phyloP scores from a whole-genome alignment of 2,329 filamentous ascomycete genomes.

The Nectriaceae sp. region DNA sequence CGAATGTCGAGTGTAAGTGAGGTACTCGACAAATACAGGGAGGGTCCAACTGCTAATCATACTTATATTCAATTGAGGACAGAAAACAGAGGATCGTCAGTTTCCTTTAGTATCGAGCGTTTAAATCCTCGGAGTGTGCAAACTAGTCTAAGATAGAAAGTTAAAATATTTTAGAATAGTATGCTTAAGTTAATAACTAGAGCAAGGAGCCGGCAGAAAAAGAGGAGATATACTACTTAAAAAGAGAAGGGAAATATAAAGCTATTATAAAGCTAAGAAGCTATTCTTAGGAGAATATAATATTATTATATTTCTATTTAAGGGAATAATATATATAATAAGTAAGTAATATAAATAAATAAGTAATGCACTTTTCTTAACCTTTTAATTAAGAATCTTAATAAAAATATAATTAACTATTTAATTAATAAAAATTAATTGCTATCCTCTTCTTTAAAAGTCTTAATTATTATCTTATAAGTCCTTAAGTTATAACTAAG shows the following conservation, averaged over 20 bases:
- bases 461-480: too few relatives aligned
- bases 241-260: not conserved
- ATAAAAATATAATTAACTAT: too few relatives aligned
- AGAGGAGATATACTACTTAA: not conserved
- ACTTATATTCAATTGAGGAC: not conserved
- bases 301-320: too few relatives aligned
- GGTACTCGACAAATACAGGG: not conserved
- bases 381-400: too few relatives aligned
- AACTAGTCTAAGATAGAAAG: not conserved
- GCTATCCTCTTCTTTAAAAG: too few relatives aligned
- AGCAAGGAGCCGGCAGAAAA: not conserved
- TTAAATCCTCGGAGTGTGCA: not conserved
- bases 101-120: not conserved
- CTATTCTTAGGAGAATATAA: too few relatives aligned
- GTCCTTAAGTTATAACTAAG: too few relatives aligned
- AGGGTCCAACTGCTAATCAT: not conserved
- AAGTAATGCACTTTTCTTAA: too few relatives aligned
- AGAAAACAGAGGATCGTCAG: not conserved
- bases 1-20: not conserved
- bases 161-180: not conserved
- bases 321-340: too few relatives aligned
- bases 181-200: not conserved
- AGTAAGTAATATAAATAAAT: too few relatives aligned
- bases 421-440: too few relatives aligned
- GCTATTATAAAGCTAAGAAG: not conserved